A percentile compares a stretch with the other conserved stretches of the same genome.
Conservation (phyloP, 192 early-diverging fungal species). For the Mortierella hygrophila region DNA sequence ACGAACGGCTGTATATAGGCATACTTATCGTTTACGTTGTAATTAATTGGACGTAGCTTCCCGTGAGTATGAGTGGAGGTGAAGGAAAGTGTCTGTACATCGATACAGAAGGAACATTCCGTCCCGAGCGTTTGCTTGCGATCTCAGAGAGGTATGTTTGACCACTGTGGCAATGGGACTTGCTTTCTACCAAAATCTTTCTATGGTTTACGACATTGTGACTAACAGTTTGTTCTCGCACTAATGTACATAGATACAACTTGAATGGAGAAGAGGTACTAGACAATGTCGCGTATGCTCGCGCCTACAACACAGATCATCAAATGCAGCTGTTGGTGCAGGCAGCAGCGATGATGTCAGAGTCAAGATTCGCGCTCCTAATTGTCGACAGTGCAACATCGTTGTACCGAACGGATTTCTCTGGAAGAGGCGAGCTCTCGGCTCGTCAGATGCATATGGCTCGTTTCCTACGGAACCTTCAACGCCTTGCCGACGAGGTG, state of each 20-base stretch:
- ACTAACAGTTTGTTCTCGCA: not conserved
- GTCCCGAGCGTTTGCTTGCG: slow-evolving; percentile 88
- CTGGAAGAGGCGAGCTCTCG: slow-evolving; percentile 94
- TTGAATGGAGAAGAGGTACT: slow-evolving; percentile 88
- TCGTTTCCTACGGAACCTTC: slow-evolving; percentile 86
- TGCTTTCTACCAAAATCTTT: not conserved
- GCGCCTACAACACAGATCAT: slow-evolving; percentile 97
- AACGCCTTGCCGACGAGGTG: slow-evolving; percentile 93
- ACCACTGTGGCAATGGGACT: not conserved
- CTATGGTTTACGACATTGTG: not conserved
- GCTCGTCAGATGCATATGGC: slow-evolving; percentile 97
- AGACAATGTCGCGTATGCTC: slow-evolving; percentile 95
- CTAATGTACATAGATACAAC: slow-evolving; percentile 44
- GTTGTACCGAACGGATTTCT: slow-evolving; percentile 96
- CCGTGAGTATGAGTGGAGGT: slow-evolving; percentile 89
- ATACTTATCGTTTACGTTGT: not conserved
- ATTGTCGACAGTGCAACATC: slow-evolving; percentile 95
- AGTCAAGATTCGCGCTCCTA: slow-evolving; percentile 83
- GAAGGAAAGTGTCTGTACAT: slow-evolving; percentile 97
- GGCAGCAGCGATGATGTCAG: slow-evolving; percentile 93
- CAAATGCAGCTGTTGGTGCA: slow-evolving; percentile 88
- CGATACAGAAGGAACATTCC: slow-evolving; percentile 97
- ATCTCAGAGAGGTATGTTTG: slow-evolving; percentile 81
- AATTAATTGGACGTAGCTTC: slow-evolving; percentile 64
- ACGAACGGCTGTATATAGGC: not conserved